Base-by-base conservation (phyloP, 257 asterid species). In the Plantago ovata region DNA sequence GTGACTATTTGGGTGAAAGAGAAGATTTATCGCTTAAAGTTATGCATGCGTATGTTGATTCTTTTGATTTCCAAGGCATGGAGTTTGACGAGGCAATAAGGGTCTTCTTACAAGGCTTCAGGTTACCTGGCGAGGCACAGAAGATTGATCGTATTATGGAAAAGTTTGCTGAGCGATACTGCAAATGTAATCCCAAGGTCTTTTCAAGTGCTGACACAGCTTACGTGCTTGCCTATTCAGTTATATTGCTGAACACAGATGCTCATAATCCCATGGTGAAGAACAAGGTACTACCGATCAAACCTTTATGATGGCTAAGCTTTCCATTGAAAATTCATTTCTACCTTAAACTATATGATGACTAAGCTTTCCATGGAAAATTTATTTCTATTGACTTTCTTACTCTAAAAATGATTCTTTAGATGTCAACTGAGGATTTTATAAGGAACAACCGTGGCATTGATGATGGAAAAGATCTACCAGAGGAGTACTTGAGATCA, bases 111-210 rank as follows among this genome's bases (percentile, higher is more conserved):
- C 96, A 81, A 68, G 95, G 99, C 55, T 93, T 93, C 65, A 84
- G 99, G 65, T 63, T 93, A 75, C 99, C 99, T 62, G 99, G 99
- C 45, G 99, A 93, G 87, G 99, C 99, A 39, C 99, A 93, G 69
- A 93, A 93, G 84, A 93, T 93, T 55, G 99, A 93, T 60, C 85
- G 99, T 39, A 93, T 93, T 32, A 93, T 93, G 99, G 99, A 93
- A 63, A 93, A 93, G 76, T 89, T 93, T 77, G 89, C 97, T 53
- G 97, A 93, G 65, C 81, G 97, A 44, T 93, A 86, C 72, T 93
- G 99, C 78, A 93, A 93, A 72, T 81, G 97, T 71, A 93, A 89
- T 73, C 92, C 96, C 33, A 79, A 83, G 66, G 89, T 55, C 68
- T 93, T 93, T 80, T 83, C 84, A 61, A 93, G 97, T 77, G 99